Percentiles rank a stretch among this genome's conserved stretches.
Conservation (phyloP, 2,329 filamentous ascomycete genomes). For the Colletotrichum sp. region DNA sequence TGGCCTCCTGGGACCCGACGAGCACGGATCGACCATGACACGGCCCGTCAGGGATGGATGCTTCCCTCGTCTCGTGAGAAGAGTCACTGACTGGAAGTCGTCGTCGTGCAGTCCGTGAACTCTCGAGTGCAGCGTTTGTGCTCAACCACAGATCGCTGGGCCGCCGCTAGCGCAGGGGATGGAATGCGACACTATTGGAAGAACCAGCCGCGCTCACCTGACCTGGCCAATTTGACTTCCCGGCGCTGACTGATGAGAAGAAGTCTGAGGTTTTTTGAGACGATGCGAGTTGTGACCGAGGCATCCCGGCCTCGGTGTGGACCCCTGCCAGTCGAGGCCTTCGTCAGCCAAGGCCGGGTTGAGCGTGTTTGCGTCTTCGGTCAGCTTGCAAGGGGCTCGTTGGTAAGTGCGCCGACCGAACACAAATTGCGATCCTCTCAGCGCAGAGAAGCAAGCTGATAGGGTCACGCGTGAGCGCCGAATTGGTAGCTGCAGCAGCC, state of each 20-base stretch:
- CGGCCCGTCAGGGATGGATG: not conserved
- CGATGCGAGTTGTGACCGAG: not conserved
- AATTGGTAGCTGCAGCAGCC: not conserved
- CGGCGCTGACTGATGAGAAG: not conserved
- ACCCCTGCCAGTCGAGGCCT: not conserved
- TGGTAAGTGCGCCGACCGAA: not conserved
- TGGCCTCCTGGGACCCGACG: not conserved
- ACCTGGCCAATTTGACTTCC: not conserved
- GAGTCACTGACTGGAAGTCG: not conserved
- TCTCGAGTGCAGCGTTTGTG: not conserved
- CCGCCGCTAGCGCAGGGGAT: slow-evolving; percentile 1
- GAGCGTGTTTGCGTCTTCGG: slow-evolving; percentile 4
- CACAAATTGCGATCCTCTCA: not conserved
- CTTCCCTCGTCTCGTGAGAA: not conserved
- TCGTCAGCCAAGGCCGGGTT: not conserved
- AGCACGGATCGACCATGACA: slow-evolving; percentile 13
- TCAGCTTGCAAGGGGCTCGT: not conserved
- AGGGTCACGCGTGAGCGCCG: not conserved
- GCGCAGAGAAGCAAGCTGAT: not conserved
- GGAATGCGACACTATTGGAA: slow-evolving; percentile 6
- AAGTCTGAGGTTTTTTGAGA: not conserved
- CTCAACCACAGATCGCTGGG: not conserved
- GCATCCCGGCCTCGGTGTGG: slow-evolving; percentile 11
- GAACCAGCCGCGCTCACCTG: slow-evolving; percentile 9
- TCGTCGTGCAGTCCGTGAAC: slow-evolving; percentile 1